These are phyloP conservation scores for Penicillium salamii DNA, from an alignment of 495 filamentous ascomycete species.

Conservation along the genomic window DNA sequence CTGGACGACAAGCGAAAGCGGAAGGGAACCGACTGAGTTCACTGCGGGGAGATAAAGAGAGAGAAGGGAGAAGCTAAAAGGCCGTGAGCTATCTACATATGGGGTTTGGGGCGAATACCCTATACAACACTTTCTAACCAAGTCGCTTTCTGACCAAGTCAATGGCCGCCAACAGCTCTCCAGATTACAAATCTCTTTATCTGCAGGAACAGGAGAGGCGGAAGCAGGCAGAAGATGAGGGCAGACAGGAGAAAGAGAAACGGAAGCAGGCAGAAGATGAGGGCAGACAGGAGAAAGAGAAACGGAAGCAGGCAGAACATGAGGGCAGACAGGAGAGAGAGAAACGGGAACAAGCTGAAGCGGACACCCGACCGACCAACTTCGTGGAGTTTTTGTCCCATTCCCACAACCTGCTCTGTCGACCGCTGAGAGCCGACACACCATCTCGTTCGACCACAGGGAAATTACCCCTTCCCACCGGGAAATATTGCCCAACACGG, in stretches of 20 bases:
- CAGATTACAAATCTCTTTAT: constrained; percentile 2
- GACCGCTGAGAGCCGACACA: constrained; percentile 14
- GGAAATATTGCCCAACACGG: constrained; percentile 29
- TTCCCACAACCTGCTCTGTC: constrained; percentile 33
- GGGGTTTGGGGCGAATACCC: no score
- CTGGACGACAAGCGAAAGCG: no score
- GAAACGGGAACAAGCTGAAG: constrained; percentile 1
- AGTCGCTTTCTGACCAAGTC: neutral
- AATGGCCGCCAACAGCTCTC: constrained; percentile 4
- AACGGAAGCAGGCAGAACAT: no score
- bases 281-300: no score
- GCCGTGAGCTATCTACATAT: no score
- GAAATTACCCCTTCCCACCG: constrained; percentile 25
- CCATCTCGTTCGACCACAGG: constrained; percentile 33
- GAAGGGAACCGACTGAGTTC: no score
- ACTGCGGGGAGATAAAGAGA: no score
- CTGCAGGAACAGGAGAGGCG: constrained; percentile 1
- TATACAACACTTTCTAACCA: no score
- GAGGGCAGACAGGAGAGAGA: no score
- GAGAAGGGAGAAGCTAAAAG: no score
- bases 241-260: no score
- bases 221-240: constrained; percentile 1
- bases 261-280: no score
- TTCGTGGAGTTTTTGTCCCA: constrained; percentile 33
- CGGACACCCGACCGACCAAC: constrained; percentile 26